Conservation (phyloP, 192 early-diverging fungal species). For the Backusella sp. region DNA sequence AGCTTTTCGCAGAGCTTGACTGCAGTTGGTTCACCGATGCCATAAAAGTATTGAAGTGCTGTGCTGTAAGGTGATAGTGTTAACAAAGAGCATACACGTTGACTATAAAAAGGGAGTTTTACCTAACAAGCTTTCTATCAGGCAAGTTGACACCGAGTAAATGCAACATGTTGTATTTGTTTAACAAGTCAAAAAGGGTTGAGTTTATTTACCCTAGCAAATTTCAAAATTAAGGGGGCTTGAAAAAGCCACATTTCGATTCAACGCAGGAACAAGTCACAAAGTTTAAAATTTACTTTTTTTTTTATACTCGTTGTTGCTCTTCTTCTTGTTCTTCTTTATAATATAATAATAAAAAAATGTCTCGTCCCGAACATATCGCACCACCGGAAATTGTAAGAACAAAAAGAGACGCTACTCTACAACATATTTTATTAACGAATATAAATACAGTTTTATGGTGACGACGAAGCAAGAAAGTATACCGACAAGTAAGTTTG, state of each 20-base stretch:
- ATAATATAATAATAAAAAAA: slow-evolving; percentile 32
- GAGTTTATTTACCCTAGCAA: slow-evolving; percentile 2
- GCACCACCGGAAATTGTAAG: slow-evolving; percentile 95
- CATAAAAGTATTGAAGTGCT: slow-evolving; percentile 87
- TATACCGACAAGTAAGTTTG: slow-evolving; percentile 83
- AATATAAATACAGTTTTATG: slow-evolving; percentile 72
- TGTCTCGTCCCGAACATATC: slow-evolving; percentile 94
- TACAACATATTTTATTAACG: neutral
- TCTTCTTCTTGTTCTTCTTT: neutral
- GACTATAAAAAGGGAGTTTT: neutral
- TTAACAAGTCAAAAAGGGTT: neutral
- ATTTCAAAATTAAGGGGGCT: neutral
- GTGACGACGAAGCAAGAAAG: slow-evolving; percentile 89
- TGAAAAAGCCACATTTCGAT: slow-evolving; percentile 7
- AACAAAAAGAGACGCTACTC: neutral
- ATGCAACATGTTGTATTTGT: slow-evolving; percentile 66
- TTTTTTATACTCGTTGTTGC: slow-evolving; percentile 11
- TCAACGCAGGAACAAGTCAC: slow-evolving; percentile 15
- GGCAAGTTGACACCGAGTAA: slow-evolving; percentile 94
- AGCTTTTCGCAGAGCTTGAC: slow-evolving; percentile 76
- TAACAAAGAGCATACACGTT: neutral
- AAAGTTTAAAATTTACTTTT: neutral
- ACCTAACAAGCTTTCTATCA: slow-evolving; percentile 78
- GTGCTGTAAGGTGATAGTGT: slow-evolving; percentile 37
- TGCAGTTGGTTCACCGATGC: slow-evolving; percentile 79